A percentile compares a stretch with the other conserved stretches of the same genome.
Conservation (phyloP, 2,329 filamentous ascomycete species). For the Trichoderma sp. region DNA sequence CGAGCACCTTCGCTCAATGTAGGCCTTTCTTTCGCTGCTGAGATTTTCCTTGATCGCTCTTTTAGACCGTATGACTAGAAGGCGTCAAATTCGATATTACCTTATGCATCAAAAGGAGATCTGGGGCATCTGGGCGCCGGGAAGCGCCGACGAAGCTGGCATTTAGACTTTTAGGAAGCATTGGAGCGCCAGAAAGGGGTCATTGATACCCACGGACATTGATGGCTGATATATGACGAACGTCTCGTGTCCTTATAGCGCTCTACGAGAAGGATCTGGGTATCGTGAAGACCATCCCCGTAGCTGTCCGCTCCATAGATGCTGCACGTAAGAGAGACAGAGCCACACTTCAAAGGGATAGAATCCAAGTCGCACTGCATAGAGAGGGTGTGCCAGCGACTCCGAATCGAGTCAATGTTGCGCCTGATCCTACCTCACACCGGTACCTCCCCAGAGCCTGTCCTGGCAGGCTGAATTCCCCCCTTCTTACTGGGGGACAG, state of each 20-base stretch:
- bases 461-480: not conserved
- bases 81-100: no score
- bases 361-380: not conserved
- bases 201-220: not conserved
- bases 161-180: constrained; percentile 3
- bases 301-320: not conserved
- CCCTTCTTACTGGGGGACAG: not conserved
- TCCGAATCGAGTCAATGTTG: constrained; percentile 23
- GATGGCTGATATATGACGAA: no score
- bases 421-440: constrained; percentile 12
- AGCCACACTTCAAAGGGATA: not conserved
- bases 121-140: not conserved
- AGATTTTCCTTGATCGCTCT: no score
- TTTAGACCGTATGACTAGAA: no score
- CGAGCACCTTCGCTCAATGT: no score
- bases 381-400: not conserved
- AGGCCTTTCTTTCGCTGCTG: no score
- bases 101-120: not conserved
- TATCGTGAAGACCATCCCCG: no score
- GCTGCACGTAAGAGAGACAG: not conserved
- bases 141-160: not conserved
- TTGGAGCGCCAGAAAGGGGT: no score
- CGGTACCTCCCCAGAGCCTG: not conserved
- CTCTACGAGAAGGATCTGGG: no score
- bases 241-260: no score